Evolutionary conservation across 2,329 filamentous ascomycete genomes (phyloP).

Genomic region (Ascosphaera pollenicola): DNA sequence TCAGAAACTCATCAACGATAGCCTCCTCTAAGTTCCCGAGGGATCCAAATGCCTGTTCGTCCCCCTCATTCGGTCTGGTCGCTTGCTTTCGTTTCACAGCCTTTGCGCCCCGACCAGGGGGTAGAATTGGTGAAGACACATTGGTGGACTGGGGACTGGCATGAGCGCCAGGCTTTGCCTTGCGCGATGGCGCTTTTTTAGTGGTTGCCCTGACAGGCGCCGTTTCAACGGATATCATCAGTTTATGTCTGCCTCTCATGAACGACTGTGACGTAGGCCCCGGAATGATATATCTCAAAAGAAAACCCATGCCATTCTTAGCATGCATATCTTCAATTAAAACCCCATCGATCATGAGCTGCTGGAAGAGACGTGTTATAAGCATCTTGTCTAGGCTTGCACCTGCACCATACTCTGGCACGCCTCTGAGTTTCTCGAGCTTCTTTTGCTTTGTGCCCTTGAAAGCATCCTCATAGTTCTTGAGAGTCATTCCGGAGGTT

Average conservation of each 20-base stretch:
- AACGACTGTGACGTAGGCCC: slow-evolving; percentile 27
- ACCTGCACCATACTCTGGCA: slow-evolving; percentile 36
- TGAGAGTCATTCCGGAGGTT: neutral
- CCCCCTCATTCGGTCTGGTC: slow-evolving; percentile 9
- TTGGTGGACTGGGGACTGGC: slow-evolving; percentile 38
- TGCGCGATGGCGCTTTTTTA: slow-evolving; percentile 8
- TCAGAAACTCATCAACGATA: slow-evolving; percentile 26
- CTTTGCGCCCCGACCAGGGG: no score
- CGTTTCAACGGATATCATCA: slow-evolving; percentile 32
- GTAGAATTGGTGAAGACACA: slow-evolving; percentile 37
- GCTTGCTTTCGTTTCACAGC: no score
- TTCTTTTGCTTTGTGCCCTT: slow-evolving; percentile 37
- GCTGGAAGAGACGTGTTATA: slow-evolving; percentile 64
- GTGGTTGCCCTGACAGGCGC: slow-evolving; percentile 19
- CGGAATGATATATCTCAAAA: slow-evolving; percentile 40
- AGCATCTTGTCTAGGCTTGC: slow-evolving; percentile 50
- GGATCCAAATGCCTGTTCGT: slow-evolving; percentile 8
- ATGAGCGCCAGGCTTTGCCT: no score
- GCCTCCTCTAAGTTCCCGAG: no score
- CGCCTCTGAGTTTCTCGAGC: no score
- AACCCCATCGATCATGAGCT: slow-evolving; percentile 50
- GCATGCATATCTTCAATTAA: slow-evolving; percentile 44
- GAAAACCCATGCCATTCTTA: slow-evolving; percentile 42
- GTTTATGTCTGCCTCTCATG: slow-evolving; percentile 17
- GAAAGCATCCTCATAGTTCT: slow-evolving; percentile 39